Evolutionary conservation across 176 grass and related monocot genomes (phyloP).

Genomic region (Secale cereale): DNA sequence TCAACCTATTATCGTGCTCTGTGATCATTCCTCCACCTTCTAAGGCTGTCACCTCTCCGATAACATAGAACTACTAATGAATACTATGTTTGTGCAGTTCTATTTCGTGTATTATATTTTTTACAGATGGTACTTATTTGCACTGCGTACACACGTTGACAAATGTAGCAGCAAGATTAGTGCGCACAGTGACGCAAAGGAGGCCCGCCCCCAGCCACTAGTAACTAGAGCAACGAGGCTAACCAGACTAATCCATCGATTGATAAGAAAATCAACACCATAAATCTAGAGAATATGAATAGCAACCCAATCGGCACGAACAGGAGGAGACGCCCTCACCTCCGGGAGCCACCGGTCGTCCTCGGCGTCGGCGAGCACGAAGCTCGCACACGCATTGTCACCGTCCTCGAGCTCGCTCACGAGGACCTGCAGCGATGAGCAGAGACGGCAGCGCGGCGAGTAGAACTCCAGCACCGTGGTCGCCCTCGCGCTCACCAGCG

Average conservation of each 20-base stretch:
- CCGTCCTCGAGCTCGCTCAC: conserved; percentile 53
- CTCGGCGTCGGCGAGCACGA: conserved; percentile 88
- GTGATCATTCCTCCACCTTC: too few relatives aligned
- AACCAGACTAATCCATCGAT: neutral
- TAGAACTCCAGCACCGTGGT: conserved; percentile 90
- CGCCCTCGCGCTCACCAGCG: conserved; percentile 59
- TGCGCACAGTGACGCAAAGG: too few relatives aligned
- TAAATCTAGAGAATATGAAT: neutral
- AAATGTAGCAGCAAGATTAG: too few relatives aligned
- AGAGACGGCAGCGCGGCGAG: conserved; percentile 78
- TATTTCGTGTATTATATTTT: too few relatives aligned
- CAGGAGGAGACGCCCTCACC: conserved; percentile 31
- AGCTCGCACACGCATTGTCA: conserved; percentile 37
- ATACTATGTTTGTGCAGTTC: too few relatives aligned
- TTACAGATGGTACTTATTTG: too few relatives aligned
- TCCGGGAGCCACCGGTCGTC: conserved; percentile 93
- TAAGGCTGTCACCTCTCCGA: too few relatives aligned
- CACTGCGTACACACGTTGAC: too few relatives aligned
- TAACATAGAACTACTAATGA: too few relatives aligned
- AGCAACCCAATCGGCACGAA: neutral
- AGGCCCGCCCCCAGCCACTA: too few relatives aligned
- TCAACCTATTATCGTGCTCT: too few relatives aligned
- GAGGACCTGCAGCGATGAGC: conserved; percentile 65
- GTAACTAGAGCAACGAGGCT: neutral
- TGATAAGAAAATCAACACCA: neutral